Evolutionary conservation across 1,284 basidiomycete genomes (phyloP).

Genomic region (Salmacisia buchloeana): DNA sequence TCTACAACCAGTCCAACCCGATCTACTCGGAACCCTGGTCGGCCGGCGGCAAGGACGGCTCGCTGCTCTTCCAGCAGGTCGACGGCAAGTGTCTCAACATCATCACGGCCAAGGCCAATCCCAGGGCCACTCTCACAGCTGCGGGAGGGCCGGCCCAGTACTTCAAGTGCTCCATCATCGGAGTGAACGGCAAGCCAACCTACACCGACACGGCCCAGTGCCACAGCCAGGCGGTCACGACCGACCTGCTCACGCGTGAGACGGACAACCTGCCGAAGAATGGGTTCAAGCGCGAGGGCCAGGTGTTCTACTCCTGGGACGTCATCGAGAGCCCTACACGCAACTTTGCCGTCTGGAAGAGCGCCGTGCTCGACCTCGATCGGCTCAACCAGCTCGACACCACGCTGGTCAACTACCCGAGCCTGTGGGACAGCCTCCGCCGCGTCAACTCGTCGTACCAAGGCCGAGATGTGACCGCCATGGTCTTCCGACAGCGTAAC

Average conservation of each 20-base stretch:
- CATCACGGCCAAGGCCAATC: slow-evolving; percentile 63
- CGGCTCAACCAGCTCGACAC: slow-evolving; percentile 77
- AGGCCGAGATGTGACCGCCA: slow-evolving; percentile 78
- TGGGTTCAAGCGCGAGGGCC: slow-evolving; percentile 58
- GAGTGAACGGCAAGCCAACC: slow-evolving; percentile 63
- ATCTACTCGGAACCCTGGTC: slow-evolving; percentile 71
- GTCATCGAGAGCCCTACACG: slow-evolving; percentile 66
- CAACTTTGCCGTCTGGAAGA: slow-evolving; percentile 87
- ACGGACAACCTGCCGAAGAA: slow-evolving; percentile 19
- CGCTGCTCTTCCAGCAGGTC: slow-evolving; percentile 88
- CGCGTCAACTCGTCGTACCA: slow-evolving; percentile 61
- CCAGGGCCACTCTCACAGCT: slow-evolving; percentile 50
- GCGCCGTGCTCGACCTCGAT: slow-evolving; percentile 77
- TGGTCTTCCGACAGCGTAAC: slow-evolving; percentile 65
- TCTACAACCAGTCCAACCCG: slow-evolving; percentile 75
- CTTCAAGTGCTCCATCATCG: slow-evolving; percentile 87
- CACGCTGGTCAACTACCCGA: slow-evolving; percentile 56
- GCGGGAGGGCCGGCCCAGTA: slow-evolving; percentile 63
- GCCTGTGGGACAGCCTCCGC: slow-evolving; percentile 73
- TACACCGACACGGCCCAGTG: slow-evolving; percentile 34
- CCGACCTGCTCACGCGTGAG: slow-evolving; percentile 20
- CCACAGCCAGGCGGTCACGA: slow-evolving; percentile 21
- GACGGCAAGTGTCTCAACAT: slow-evolving; percentile 73
- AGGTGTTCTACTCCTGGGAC: slow-evolving; percentile 90
- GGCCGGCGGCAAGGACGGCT: slow-evolving; percentile 77